These are phyloP conservation scores for Juglanconis sp. DNA, from an alignment of 2,329 filamentous ascomycete genomes.

Conservation along the genomic window DNA sequence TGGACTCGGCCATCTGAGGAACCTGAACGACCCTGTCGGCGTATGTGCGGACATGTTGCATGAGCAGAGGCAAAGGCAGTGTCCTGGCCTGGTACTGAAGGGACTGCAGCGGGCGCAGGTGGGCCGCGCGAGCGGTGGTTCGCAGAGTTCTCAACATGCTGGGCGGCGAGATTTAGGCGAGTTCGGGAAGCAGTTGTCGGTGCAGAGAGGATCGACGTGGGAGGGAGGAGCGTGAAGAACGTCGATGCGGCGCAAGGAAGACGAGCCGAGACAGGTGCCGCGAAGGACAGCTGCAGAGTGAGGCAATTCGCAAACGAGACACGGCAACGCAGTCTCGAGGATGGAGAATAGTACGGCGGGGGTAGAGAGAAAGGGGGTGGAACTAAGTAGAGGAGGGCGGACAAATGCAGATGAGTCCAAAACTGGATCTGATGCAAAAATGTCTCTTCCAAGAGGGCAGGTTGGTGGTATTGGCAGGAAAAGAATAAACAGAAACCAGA, in stretches of 20 bases:
- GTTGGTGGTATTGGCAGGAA: not conserved
- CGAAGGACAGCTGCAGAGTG: not conserved
- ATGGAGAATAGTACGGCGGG: not conserved
- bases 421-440: conserved; percentile 9
- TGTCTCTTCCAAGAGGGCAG: not conserved
- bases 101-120: conserved; percentile 33
- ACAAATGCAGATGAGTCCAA: not conserved
- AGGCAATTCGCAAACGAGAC: not conserved
- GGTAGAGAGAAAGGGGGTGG: not conserved
- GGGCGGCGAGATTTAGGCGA: not conserved
- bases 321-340: not conserved
- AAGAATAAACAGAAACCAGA: conserved; percentile 2
- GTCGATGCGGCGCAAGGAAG: not conserved
- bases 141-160: conserved; percentile 22
- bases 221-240: not conserved
- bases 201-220: not conserved
- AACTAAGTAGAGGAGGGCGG: not conserved
- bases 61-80: conserved; percentile 45
- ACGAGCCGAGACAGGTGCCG: not conserved
- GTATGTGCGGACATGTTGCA: conserved; percentile 58
- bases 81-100: conserved; percentile 15
- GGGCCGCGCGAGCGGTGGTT: conserved; percentile 25
- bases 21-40: conserved; percentile 90
- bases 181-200: not conserved
- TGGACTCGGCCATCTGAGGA: conserved; percentile 97